phyloP scores from a whole-genome alignment of 345 rosid species.

The Cardamine resedifolia region DNA sequence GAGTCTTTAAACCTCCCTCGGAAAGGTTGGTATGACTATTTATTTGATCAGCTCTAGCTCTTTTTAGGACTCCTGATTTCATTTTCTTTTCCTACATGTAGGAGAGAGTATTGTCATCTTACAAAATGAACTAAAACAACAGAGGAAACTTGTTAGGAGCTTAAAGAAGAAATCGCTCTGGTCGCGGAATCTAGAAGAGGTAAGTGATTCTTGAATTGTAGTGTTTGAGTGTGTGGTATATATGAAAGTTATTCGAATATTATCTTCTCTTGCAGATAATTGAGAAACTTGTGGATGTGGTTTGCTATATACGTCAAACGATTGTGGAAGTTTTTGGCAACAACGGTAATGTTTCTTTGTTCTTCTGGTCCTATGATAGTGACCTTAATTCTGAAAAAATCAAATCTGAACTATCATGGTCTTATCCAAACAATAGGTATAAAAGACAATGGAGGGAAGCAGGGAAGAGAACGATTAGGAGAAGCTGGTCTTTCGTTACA shows the following conservation, averaged over 20 bases:
- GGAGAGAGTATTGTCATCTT: slow-evolving; percentile 65
- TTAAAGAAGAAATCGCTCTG: slow-evolving; percentile 89
- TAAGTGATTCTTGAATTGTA: slow-evolving; percentile 26
- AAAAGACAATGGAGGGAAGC: slow-evolving; percentile 29
- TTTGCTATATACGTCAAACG: slow-evolving; percentile 58
- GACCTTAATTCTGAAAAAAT: neutral
- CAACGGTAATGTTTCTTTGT: slow-evolving; percentile 43
- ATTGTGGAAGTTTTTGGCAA: slow-evolving; percentile 72
- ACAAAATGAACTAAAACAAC: slow-evolving; percentile 69
- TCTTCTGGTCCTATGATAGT: neutral
- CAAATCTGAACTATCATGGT: neutral
- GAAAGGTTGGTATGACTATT: slow-evolving; percentile 46
- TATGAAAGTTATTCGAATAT: neutral
- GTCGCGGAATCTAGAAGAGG: slow-evolving; percentile 87
- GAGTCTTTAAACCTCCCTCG: slow-evolving; percentile 51
- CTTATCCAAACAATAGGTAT: slow-evolving; percentile 34
- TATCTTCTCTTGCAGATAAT: slow-evolving; percentile 50
- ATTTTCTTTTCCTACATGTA: slow-evolving; percentile 34
- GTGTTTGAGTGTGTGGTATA: neutral
- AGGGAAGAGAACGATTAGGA: slow-evolving; percentile 58
- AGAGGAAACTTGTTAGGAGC: slow-evolving; percentile 65
- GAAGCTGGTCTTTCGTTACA: slow-evolving; percentile 86
- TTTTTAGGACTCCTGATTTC: neutral
- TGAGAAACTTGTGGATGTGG: slow-evolving; percentile 71
- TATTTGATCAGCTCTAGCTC: neutral